Conservation (phyloP, 805 yeast genomes). For the Zygosaccharomyces pseudorouxii region DNA sequence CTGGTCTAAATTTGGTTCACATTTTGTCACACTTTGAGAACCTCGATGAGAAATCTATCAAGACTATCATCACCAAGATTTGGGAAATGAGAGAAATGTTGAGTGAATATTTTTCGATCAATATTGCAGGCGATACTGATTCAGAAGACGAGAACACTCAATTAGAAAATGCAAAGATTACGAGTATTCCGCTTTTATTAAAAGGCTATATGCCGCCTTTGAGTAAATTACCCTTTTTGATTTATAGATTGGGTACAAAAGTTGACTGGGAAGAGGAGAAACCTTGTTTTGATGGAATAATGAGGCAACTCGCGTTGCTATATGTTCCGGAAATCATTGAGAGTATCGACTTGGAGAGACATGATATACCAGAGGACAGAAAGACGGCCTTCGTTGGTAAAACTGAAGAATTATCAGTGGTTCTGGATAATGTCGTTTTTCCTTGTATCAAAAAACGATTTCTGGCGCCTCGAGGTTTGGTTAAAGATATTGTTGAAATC, state of each 20-base stretch:
- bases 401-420: conserved; percentile 33
- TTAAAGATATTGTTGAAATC: conserved; percentile 64
- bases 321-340: conserved; percentile 59
- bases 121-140: conserved; percentile 27
- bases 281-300: conserved; percentile 59
- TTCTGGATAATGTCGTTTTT: conserved; percentile 56
- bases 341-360: conserved; percentile 16
- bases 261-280: conserved; percentile 67
- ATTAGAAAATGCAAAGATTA: conserved; percentile 36
- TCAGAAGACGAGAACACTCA: conserved; percentile 26
- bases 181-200: conserved; percentile 62
- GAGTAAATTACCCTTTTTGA: conserved; percentile 59
- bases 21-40: conserved; percentile 19
- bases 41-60: conserved; percentile 21
- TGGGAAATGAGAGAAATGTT: conserved; percentile 69
- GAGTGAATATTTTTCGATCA: conserved; percentile 67
- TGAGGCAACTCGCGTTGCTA: conserved; percentile 64
- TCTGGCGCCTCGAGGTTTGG: conserved; percentile 54
- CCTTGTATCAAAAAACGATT: conserved; percentile 61
- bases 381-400: conserved; percentile 25
- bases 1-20: conserved; percentile 16
- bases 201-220: conserved; percentile 59
- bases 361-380: conserved; percentile 21
- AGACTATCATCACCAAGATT: conserved; percentile 29
- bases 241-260: conserved; percentile 54